Base-by-base conservation (phyloP, 768 basidiomycete species). In the Collybiopsis luxurians region DNA sequence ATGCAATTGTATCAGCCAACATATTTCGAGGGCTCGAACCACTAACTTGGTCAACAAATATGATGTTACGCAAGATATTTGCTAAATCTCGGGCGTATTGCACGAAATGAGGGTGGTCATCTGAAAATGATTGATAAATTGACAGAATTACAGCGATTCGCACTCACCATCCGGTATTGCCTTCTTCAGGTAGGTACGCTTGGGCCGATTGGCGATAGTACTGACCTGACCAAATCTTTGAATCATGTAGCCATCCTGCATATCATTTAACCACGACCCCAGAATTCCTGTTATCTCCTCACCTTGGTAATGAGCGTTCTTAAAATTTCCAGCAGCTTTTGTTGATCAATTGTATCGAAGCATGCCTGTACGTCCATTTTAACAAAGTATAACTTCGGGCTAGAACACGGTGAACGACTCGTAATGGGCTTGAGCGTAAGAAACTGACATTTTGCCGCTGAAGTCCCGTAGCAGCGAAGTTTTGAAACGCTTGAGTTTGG, bases 351-450 rank as follows among this genome's bases (percentile, higher is more conserved):
- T 0, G 90, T 93, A 71, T 99, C 97, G 75, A 98, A 99, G 63
- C 95, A 97, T 6, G 96, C 88, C 59, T 89, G 89, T 17, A 98
- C 94, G 66, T 99, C 97, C 24, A 97, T 84, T 70, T 99, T 99
- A 50, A 95, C 95, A 64, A 99, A 96, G 70, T 95, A 98, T 5
- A 98, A 71, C 60, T 85, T 85, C 0, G 95, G 93, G 36, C 95
- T 96, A 51, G 6, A 26, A 10, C 5, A 34, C 31, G 13, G 31
- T 34, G 31, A 34, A 13, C 13, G 30, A 51, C 23, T 43, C 52
- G 40, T 54, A 39, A 43, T 59, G 15, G 61, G 13, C 43, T 30
- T 34, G 52, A 26, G 44, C 27, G 13, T 34, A 28, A 2, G 3
- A 59, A 31, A 64, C 74, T 26, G 57, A 93, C 91, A 91, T 54